Evolutionary conservation across 345 rosid species (phyloP).

Genomic region (Erysimum cheiranthoides): DNA sequence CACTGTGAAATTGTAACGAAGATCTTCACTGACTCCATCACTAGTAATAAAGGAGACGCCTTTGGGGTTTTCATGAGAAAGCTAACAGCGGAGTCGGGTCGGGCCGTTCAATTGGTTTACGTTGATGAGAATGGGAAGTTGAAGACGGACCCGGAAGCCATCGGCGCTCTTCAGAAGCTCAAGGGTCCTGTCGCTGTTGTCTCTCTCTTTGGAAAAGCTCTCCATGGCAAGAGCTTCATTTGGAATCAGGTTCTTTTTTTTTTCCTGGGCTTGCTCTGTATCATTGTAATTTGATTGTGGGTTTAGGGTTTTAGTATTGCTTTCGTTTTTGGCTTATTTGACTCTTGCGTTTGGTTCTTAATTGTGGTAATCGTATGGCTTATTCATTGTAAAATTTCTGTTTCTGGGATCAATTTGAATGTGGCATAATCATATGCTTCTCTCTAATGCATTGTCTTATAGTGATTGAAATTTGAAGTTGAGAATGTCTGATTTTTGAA

Average conservation of each 20-base stretch:
- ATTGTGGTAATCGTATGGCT: neutral
- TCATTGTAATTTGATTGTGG: neutral
- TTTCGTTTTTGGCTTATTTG: neutral
- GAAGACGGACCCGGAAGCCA: constrained; percentile 53
- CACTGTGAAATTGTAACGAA: constrained; percentile 11
- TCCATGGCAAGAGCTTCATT: constrained; percentile 49
- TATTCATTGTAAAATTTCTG: neutral
- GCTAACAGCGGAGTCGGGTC: constrained; percentile 28
- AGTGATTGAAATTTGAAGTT: constrained; percentile 13
- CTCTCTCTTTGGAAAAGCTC: constrained; percentile 50
- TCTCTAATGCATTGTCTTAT: constrained; percentile 1
- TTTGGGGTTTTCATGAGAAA: constrained; percentile 15
- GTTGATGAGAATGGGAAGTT: constrained; percentile 52
- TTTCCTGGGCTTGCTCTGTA: neutral
- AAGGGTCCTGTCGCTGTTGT: constrained; percentile 52
- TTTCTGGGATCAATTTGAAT: constrained; percentile 6
- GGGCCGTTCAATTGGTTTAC: constrained; percentile 51
- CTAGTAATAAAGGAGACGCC: constrained; percentile 33
- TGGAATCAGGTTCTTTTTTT: constrained; percentile 47
- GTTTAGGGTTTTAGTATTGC: constrained; percentile 30
- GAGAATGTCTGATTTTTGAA: constrained; percentile 26
- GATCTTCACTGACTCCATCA: constrained; percentile 20
- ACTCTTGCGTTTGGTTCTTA: neutral
- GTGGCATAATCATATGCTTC: neutral
- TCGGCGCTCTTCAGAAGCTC: constrained; percentile 49